Percentiles rank a stretch among this genome's conserved stretches.
phyloP scores from a whole-genome alignment of 768 basidiomycete species.

The Dentipellis fragilis region DNA sequence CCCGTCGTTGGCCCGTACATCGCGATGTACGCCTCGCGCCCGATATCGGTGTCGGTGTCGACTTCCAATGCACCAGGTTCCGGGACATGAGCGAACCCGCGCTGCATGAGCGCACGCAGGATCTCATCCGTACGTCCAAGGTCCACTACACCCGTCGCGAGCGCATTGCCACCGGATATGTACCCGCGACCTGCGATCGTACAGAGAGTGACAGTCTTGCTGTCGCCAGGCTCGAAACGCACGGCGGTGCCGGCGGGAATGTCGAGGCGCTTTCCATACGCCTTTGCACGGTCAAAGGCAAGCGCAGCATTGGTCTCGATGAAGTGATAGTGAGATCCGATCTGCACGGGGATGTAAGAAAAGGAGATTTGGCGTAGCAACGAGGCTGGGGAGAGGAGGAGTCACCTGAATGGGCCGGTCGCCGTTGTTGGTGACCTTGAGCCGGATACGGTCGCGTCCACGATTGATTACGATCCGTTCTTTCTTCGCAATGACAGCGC shows the following conservation, averaged over 20 bases:
- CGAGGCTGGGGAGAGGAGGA: too few relatives aligned
- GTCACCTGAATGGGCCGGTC: conserved; percentile 86
- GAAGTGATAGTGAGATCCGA: conserved; percentile 94
- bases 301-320: conserved; percentile 79
- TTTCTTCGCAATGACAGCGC: conserved; percentile 61
- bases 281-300: conserved; percentile 69
- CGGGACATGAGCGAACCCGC: conserved; percentile 60
- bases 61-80: conserved; percentile 55
- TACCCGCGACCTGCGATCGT: conserved; percentile 61
- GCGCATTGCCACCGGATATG: conserved; percentile 70
- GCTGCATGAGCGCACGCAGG: conserved; percentile 36
- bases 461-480: conserved; percentile 67
- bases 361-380: conserved; percentile 7
- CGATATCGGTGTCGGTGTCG: conserved; percentile 41
- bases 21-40: conserved; percentile 68
- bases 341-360: conserved; percentile 28
- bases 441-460: conserved; percentile 53
- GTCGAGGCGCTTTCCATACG: conserved; percentile 82
- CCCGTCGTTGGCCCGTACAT: conserved; percentile 97
- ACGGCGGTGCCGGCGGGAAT: conserved; percentile 93
- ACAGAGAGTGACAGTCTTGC: conserved; percentile 75
- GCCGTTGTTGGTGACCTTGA: conserved; percentile 83
- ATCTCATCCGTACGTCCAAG: conserved; percentile 34
- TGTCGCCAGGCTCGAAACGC: conserved; percentile 91
- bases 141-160: conserved; percentile 52